A percentile compares a stretch with the other conserved stretches of the same genome.
phyloP scores from a whole-genome alignment of 139 green algal species.

The Bryopsis sp. region DNA sequence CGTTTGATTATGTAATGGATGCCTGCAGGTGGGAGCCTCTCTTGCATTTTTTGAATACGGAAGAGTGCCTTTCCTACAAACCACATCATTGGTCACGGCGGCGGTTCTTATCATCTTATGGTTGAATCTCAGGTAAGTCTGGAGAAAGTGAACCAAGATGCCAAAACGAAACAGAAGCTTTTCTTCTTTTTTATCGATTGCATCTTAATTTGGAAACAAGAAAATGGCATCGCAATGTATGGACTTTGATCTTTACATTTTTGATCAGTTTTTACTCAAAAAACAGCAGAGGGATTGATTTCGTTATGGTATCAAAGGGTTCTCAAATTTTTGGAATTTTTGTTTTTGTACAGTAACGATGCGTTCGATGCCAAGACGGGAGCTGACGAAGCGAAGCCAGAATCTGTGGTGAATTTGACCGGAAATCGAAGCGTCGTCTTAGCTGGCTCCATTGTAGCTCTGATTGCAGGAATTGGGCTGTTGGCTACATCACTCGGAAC shows the following conservation, averaged over 20 bases:
- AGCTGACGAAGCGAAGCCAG: constrained; percentile 81
- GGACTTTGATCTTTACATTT: too few relatives aligned
- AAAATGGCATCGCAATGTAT: too few relatives aligned
- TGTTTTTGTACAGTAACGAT: constrained; percentile 83
- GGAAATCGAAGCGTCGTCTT: constrained; percentile 36
- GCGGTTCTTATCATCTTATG: constrained; percentile 80
- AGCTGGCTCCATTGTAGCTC: constrained; percentile 34
- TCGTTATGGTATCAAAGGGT: too few relatives aligned
- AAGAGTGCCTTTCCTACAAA: constrained; percentile 23
- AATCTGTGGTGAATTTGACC: constrained; percentile 91
- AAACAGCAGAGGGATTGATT: too few relatives aligned
- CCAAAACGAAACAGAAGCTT: too few relatives aligned
- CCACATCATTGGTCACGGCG: constrained; percentile 38
- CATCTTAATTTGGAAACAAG: background rate
- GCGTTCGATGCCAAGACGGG: constrained; percentile 84
- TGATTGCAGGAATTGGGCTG: constrained; percentile 42
- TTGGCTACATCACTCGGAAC: constrained; percentile 35
- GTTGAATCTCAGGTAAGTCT: constrained; percentile 86
- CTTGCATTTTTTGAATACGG: constrained; percentile 44
- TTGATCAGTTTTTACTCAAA: too few relatives aligned
- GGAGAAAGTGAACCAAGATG: too few relatives aligned
- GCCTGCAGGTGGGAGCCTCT: constrained; percentile 59
- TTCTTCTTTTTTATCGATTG: too few relatives aligned
- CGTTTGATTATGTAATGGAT: too few relatives aligned
- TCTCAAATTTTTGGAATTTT: background rate